A percentile compares a stretch with the other conserved stretches of the same genome.
Evolutionary conservation across 2,329 filamentous ascomycete species (phyloP).

Genomic region (Diaporthe ilicicola): DNA sequence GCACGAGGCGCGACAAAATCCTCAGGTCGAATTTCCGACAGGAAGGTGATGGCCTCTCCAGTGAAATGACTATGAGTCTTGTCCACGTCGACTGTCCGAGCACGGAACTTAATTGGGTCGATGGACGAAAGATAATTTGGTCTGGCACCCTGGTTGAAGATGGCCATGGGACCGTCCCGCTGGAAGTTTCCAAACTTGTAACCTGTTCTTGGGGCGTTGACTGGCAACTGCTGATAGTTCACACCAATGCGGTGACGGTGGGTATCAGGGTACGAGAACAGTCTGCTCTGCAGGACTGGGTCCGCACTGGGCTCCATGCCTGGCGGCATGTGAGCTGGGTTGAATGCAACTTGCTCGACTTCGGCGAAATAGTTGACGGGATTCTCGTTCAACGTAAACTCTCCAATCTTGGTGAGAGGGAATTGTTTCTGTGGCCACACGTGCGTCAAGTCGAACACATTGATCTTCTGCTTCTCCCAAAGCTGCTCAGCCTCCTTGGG

Average conservation of each 20-base stretch:
- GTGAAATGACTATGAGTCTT: slow-evolving; percentile 50
- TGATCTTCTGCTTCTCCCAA: slow-evolving; percentile 47
- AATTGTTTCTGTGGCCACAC: slow-evolving; percentile 64
- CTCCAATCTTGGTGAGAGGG: slow-evolving; percentile 60
- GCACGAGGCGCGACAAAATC: slow-evolving; percentile 59
- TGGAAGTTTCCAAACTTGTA: slow-evolving; percentile 71
- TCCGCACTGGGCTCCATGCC: slow-evolving; percentile 71
- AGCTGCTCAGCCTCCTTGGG: slow-evolving; percentile 60
- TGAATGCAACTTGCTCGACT: slow-evolving; percentile 74
- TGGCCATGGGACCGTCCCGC: slow-evolving; percentile 76
- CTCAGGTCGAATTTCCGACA: slow-evolving; percentile 49
- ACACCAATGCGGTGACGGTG: slow-evolving; percentile 70
- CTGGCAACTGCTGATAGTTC: slow-evolving; percentile 69
- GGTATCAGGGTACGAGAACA: slow-evolving; percentile 70
- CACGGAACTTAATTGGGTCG: slow-evolving; percentile 46
- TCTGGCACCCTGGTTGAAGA: slow-evolving; percentile 71
- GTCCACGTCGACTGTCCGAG: slow-evolving; percentile 47
- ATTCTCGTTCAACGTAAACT: slow-evolving; percentile 64
- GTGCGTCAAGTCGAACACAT: slow-evolving; percentile 67
- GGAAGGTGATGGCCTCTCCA: slow-evolving; percentile 47
- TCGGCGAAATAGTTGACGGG: slow-evolving; percentile 74
- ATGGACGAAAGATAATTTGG: slow-evolving; percentile 60
- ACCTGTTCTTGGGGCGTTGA: slow-evolving; percentile 64
- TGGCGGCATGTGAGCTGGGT: slow-evolving; percentile 69
- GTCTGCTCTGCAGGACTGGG: slow-evolving; percentile 66